phyloP scores from a whole-genome alignment of 768 basidiomycete genomes.

The Hemileccinum impolitum region DNA sequence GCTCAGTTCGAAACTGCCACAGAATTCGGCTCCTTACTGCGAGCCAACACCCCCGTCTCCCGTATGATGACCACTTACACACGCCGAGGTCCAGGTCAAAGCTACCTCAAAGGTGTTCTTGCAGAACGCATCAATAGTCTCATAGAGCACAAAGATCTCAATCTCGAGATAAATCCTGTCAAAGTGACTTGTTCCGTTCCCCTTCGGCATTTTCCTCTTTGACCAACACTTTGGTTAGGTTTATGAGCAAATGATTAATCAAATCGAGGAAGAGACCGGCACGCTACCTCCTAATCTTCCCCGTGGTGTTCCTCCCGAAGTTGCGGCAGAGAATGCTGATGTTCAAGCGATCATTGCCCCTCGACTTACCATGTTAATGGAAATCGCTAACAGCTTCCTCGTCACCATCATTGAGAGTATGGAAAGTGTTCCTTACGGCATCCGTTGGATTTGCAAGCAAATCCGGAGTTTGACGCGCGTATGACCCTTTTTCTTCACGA shows the following conservation, averaged over 20 bases:
- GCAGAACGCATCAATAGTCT: slow-evolving; percentile 98
- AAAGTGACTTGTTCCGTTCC: slow-evolving; percentile 54
- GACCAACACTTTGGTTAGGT: slow-evolving; percentile 50
- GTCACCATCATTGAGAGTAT: slow-evolving; percentile 97
- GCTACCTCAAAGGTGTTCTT: slow-evolving; percentile 95
- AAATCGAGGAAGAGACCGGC: slow-evolving; percentile 97
- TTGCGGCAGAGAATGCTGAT: slow-evolving; percentile 90
- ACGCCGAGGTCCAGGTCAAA: slow-evolving; percentile 96
- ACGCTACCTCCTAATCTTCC: slow-evolving; percentile 87
- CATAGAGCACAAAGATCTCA: slow-evolving; percentile 99
- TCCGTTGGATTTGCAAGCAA: slow-evolving; percentile 99
- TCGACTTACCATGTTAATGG: slow-evolving; percentile 97
- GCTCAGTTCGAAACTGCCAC: slow-evolving; percentile 99
- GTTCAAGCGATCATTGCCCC: slow-evolving; percentile 98
- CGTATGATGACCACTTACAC: slow-evolving; percentile 99
- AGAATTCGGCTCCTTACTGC: slow-evolving; percentile 96
- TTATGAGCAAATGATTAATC: slow-evolving; percentile 99
- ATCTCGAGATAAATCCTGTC: slow-evolving; percentile 97
- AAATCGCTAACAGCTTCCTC: slow-evolving; percentile 97
- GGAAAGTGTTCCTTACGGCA: slow-evolving; percentile 98
- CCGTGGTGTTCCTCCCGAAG: slow-evolving; percentile 89
- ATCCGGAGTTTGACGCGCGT: slow-evolving; percentile 95
- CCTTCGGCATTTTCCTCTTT: background rate
- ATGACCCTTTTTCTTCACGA: slow-evolving; percentile 22
- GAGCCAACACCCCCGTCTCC: slow-evolving; percentile 98